phyloP scores from a whole-genome alignment of 495 filamentous ascomycete genomes.

The Glonium stellatum region DNA sequence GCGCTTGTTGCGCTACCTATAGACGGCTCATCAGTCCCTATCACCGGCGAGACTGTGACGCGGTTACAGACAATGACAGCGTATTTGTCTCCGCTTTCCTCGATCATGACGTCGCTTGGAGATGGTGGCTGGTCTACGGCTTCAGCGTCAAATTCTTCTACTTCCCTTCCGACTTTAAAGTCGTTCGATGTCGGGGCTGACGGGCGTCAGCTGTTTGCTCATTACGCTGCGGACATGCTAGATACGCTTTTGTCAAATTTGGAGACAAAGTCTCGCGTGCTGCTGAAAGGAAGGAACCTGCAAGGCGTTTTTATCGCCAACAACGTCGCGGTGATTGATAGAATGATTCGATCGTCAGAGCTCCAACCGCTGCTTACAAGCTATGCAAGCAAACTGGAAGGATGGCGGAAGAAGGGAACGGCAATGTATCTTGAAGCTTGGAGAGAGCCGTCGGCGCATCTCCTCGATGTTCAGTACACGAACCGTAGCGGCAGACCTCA shows the following conservation, averaged over 20 bases:
- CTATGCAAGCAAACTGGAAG: constrained; percentile 54
- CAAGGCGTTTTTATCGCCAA: constrained; percentile 91
- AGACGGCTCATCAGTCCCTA: constrained; percentile 71
- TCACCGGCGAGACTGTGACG: constrained; percentile 79
- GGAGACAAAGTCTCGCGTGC: constrained; percentile 63
- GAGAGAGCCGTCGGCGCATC: constrained; percentile 74
- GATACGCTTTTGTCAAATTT: constrained; percentile 69
- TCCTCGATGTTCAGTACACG: constrained; percentile 91
- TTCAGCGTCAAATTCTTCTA: constrained; percentile 41
- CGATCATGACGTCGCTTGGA: constrained; percentile 83
- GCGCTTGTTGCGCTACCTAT: constrained; percentile 58
- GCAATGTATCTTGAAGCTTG: constrained; percentile 79
- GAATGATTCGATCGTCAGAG: constrained; percentile 76
- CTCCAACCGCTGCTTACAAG: constrained; percentile 63
- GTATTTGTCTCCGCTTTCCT: constrained; percentile 79
- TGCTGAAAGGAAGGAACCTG: constrained; percentile 70
- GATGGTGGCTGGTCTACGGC: constrained; percentile 79
- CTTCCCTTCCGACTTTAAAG: constrained; percentile 62
- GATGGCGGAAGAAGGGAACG: constrained; percentile 78
- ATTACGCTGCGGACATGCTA: constrained; percentile 80
- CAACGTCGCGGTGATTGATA: constrained; percentile 75
- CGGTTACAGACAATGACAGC: constrained; percentile 78
- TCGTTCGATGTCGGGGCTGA: constrained; percentile 87
- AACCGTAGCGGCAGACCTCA: constrained; percentile 60
- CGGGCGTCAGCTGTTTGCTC: constrained; percentile 76